A percentile compares a stretch with the other conserved stretches of the same genome.
Conservation (phyloP, 345 rosid species). For the Acer saccharum region DNA sequence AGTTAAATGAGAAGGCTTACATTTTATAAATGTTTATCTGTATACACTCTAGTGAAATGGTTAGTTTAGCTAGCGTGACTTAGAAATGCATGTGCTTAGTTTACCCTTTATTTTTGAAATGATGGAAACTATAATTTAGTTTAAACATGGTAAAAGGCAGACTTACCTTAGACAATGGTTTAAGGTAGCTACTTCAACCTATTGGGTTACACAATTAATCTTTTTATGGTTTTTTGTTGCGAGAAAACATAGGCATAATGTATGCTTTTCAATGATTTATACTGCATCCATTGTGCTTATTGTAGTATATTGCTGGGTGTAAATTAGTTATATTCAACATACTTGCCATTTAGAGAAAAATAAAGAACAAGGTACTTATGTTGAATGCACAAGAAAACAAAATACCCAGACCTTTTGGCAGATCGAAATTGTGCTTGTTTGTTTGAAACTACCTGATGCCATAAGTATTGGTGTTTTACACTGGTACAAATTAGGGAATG, state of each 20-base stretch:
- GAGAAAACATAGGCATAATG: not conserved
- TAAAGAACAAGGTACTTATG: not conserved
- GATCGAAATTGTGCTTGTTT: not conserved
- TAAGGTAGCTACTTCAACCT: not conserved
- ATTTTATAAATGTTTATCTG: not conserved
- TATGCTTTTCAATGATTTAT: not conserved
- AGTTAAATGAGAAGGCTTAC: not conserved
- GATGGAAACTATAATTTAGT: not conserved
- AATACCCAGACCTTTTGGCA: not conserved
- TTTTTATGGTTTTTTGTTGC: not conserved
- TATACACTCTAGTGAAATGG: not conserved
- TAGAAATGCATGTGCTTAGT: not conserved
- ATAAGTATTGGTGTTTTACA: not conserved
- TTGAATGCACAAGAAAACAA: not conserved
- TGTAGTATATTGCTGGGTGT: not conserved
- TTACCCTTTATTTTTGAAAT: not conserved
- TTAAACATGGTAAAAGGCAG: not conserved
- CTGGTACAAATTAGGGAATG: not conserved
- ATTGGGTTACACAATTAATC: not conserved
- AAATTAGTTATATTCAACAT: not conserved
- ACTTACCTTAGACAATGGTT: not conserved
- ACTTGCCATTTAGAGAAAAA: not conserved
- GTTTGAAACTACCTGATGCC: not conserved
- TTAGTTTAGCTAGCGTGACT: not conserved
- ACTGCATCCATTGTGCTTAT: not conserved